Base-by-base conservation (phyloP, 2,329 filamentous ascomycete species). In the Cucurbitaria berberidis region DNA sequence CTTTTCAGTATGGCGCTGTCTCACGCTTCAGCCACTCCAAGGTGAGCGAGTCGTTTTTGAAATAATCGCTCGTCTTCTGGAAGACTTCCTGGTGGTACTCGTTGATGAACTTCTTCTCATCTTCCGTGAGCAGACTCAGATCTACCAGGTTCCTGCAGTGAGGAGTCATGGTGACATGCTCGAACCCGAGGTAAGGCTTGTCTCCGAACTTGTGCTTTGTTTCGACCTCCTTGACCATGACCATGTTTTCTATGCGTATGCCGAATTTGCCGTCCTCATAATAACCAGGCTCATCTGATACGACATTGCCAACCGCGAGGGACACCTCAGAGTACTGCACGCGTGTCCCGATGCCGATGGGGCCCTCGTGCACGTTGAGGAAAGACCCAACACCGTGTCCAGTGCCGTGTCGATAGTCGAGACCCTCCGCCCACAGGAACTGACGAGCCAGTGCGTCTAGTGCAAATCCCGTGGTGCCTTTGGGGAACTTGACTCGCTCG, bases 231-330 rank as follows among this genome's bases (percentile, higher is more conserved):
- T 85, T 89, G 26, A 96, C 91, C 81, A 98, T 89, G 60, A 96
- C 86, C 67, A 99, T 87, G 74, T 99, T 99, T 77, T 99, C 95
- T 68, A 97, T 97, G 16, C 95, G 89, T 63, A 99, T 95, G 16
- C 95, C 95, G 69, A 96, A 99, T 34, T 87, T 86, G 42, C 92
- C 93, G 67, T 99, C 95, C 75, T 98, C 93, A 74, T 99, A 99
- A 78, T 93, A 99, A 26, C 95, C 95, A 1, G 95, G 95, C 76
- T 99, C 92, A 68, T 97, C 92, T 1, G 93, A 98, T 47, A 98
- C 86, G 35, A 99, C 93, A 67, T 99, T 97, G 39, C 95, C 95
- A n/a, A 91, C 83, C 0, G 91, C 86, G 26, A 99, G 82, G 0
- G 95, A 84, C 5, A 98, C 93, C 72, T 99, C 95, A 0, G 91